Conservation (phyloP, 176 grass and related monocot species). For the Dendrocalamus sinicus region DNA sequence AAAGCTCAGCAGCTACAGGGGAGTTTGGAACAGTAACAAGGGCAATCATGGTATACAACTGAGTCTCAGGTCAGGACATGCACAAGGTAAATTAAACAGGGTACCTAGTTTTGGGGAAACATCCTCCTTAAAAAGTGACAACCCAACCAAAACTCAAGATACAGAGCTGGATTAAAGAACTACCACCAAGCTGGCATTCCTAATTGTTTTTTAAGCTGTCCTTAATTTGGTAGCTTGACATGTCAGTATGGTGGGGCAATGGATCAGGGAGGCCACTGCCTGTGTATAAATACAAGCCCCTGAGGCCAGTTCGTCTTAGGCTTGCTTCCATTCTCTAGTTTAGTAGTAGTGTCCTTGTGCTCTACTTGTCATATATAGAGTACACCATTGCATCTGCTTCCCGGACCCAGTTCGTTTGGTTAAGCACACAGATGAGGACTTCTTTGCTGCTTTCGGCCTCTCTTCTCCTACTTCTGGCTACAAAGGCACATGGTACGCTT, state of each 20-base stretch:
- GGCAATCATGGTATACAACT: conserved; percentile 9
- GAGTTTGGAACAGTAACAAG: conserved; percentile 24
- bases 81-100: conserved; percentile 23
- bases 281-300: conserved; percentile 50
- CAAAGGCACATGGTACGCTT: conserved; percentile 64
- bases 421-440: conserved; percentile 61
- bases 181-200: conserved; percentile 12
- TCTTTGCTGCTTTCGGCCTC: conserved; percentile 43
- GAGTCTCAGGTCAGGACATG: conserved; percentile 21
- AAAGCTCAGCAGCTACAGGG: conserved; percentile 14
- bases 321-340: conserved; percentile 38
- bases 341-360: not conserved
- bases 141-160: conserved; percentile 44
- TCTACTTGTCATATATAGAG: conserved; percentile 34
- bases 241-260: conserved; percentile 37
- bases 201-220: conserved; percentile 28
- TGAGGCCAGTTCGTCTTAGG: conserved; percentile 35
- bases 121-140: conserved; percentile 75
- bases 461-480: conserved; percentile 57
- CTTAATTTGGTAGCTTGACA: conserved; percentile 55
- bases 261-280: conserved; percentile 22
- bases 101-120: conserved; percentile 58
- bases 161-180: conserved; percentile 38
- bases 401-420: conserved; percentile 20
- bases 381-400: conserved; percentile 22